A percentile compares a stretch with the other conserved stretches of the same genome.
Conservation (phyloP, 2,329 filamentous ascomycete species). For the Neonectria punicea region DNA sequence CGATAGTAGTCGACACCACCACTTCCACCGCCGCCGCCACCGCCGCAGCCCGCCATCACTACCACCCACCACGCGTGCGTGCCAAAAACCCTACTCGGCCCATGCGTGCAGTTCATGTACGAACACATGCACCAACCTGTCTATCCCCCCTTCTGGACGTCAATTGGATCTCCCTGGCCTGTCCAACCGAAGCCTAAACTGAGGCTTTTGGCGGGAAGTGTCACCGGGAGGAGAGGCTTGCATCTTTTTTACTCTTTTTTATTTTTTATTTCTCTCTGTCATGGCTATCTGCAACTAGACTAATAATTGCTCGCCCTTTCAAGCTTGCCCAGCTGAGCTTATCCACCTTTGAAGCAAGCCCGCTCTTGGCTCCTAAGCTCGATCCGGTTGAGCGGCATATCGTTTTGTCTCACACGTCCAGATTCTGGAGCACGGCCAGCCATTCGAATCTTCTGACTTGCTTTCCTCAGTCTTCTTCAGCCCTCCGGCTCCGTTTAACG, state of each 20-base stretch:
- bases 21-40: slow-evolving; percentile 9
- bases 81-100: slow-evolving; percentile 30
- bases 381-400: slow-evolving; percentile 2
- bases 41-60: slow-evolving; percentile 7
- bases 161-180: slow-evolving; percentile 14
- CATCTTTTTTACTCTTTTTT: not conserved
- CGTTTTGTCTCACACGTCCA: slow-evolving; percentile 11
- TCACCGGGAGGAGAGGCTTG: not conserved
- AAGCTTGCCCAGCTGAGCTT: slow-evolving; percentile 37
- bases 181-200: slow-evolving; percentile 27
- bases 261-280: not conserved
- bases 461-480: slow-evolving; percentile 1
- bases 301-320: not conserved
- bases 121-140: slow-evolving; percentile 20
- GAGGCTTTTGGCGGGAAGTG: slow-evolving; percentile 27
- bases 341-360: slow-evolving; percentile 21
- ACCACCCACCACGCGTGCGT: slow-evolving; percentile 21
- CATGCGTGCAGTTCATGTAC: slow-evolving; percentile 43
- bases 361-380: slow-evolving; percentile 24
- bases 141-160: slow-evolving; percentile 12
- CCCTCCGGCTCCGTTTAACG: slow-evolving; percentile 25
- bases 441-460: not conserved
- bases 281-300: not conserved
- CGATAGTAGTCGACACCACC: slow-evolving; percentile 12
- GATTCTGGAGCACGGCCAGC: slow-evolving; percentile 5